Percentiles rank a stretch among this genome's conserved stretches.
Evolutionary conservation across 345 rosid genomes (phyloP).

Genomic region (Cardamine resedifolia): DNA sequence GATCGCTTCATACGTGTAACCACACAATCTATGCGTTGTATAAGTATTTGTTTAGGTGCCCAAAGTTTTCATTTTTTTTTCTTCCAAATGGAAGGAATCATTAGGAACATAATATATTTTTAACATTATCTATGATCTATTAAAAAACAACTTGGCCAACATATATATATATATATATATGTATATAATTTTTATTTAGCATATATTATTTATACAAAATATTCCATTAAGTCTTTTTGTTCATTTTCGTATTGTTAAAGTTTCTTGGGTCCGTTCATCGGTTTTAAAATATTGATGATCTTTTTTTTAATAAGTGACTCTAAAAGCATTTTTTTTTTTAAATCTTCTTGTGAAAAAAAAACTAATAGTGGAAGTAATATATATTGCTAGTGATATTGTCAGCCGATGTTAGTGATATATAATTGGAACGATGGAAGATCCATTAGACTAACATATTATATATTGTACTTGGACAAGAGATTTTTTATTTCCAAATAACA

Average conservation of each 20-base stretch:
- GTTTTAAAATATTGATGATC: background rate
- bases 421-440: constrained; percentile 9
- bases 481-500: background rate
- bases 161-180: background rate
- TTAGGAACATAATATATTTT: constrained; percentile 24
- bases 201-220: constrained; percentile 6
- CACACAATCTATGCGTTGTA: constrained; percentile 29
- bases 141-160: constrained; percentile 24
- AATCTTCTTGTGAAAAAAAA: background rate
- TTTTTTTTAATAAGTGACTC: background rate
- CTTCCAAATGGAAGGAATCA: constrained; percentile 35
- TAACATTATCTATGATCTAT: constrained; percentile 31
- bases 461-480: background rate
- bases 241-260: background rate
- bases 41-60: background rate
- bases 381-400: constrained; percentile 4
- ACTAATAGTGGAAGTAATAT: background rate
- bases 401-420: constrained; percentile 20
- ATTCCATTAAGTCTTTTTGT: background rate
- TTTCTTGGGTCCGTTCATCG: background rate
- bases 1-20: constrained; percentile 38
- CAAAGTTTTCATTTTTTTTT: constrained; percentile 18
- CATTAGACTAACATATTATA: constrained; percentile 11
- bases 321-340: background rate
- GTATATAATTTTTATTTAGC: too few relatives aligned